Evolutionary conservation across 148 eudicot species (phyloP).

Genomic region (Polygonum aviculare): DNA sequence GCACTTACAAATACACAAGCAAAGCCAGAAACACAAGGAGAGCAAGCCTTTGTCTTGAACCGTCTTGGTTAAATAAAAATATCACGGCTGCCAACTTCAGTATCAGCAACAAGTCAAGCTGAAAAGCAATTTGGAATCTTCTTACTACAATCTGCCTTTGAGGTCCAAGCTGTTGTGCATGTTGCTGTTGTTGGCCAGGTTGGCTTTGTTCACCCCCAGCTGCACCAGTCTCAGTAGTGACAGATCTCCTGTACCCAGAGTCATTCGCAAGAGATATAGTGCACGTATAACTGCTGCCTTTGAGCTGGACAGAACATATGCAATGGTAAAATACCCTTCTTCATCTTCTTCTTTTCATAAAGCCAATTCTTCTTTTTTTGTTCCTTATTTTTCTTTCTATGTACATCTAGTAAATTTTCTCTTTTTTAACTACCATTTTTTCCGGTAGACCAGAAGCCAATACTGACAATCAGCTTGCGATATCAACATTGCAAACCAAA

Average conservation of each 20-base stretch:
- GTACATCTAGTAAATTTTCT: no score
- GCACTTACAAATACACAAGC: slow-evolving; percentile 81
- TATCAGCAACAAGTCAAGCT: slow-evolving; percentile 80
- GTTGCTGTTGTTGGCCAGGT: slow-evolving; percentile 48
- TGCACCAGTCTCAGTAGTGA: slow-evolving; percentile 46
- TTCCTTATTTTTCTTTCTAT: background rate
- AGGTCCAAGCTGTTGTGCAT: slow-evolving; percentile 52
- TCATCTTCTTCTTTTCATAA: background rate
- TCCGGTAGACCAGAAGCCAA: background rate
- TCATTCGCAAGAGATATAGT: background rate
- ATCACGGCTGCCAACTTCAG: slow-evolving; percentile 93
- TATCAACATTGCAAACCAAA: slow-evolving; percentile 1
- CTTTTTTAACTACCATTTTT: no score
- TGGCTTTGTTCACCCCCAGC: slow-evolving; percentile 58
- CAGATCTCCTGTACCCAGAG: slow-evolving; percentile 35
- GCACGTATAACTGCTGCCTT: background rate
- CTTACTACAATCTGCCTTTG: slow-evolving; percentile 87
- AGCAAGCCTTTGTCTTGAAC: slow-evolving; percentile 89
- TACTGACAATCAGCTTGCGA: background rate
- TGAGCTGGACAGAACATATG: background rate
- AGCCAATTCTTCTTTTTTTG: background rate
- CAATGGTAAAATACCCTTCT: no score
- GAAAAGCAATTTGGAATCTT: slow-evolving; percentile 93
- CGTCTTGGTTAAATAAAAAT: slow-evolving; percentile 95
- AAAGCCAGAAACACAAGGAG: slow-evolving; percentile 81